Percentiles rank a stretch among this genome's conserved stretches.
Evolutionary conservation across 345 rosid species (phyloP).

Genomic region (Euphorbia pulcherrima): DNA sequence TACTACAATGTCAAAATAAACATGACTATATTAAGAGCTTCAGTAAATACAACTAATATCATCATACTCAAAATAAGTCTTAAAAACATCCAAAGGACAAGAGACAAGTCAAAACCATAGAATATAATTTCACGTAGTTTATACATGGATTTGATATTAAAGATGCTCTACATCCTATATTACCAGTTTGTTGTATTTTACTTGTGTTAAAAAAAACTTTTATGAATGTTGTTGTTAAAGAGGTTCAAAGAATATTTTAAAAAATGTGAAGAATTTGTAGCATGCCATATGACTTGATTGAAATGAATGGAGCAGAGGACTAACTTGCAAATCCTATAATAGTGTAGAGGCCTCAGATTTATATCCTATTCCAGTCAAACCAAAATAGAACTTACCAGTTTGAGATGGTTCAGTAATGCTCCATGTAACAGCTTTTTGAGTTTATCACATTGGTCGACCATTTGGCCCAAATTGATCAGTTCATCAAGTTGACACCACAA

Average conservation of each 20-base stretch:
- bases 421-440: conserved; percentile 58
- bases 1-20: neutral
- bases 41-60: neutral
- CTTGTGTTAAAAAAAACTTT: too few relatives aligned
- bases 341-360: neutral
- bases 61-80: neutral
- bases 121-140: neutral
- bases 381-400: conserved; percentile 45
- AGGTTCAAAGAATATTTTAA: neutral
- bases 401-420: conserved; percentile 66
- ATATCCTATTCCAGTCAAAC: neutral
- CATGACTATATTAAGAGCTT: neutral
- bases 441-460: conserved; percentile 71
- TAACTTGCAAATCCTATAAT: neutral
- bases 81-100: neutral
- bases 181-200: neutral
- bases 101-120: too few relatives aligned
- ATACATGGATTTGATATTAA: neutral
- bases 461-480: conserved; percentile 48
- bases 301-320: neutral
- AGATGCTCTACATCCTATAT: neutral
- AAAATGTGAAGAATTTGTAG: neutral
- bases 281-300: neutral
- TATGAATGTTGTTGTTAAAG: neutral
- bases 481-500: conserved; percentile 79